Base-by-base conservation (phyloP, 495 filamentous ascomycete species). In the Paragyromitra xinjiangensis region DNA sequence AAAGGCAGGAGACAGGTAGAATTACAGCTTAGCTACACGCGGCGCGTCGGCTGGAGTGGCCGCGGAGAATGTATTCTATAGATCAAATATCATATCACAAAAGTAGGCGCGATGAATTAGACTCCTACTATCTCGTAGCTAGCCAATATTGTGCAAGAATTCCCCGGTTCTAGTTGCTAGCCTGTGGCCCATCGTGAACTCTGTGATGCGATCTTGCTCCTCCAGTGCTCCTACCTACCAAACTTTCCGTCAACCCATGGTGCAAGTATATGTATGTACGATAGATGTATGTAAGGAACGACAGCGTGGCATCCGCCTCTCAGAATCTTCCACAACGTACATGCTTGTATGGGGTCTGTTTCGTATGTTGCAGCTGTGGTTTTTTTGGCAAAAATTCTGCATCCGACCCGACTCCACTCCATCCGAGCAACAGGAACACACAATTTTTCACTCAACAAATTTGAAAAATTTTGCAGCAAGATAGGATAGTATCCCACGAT, bases 1-100 rank as follows among this genome's bases (percentile, higher is more conserved):
- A 40, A 19, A 50, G 66, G 56, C 19, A 45, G 24, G 12, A 39
- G 64, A 19, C 40, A 45, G 26, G 62, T 3, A 62, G 62, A 53
- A 59, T 58, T 19, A 24, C 50, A 59, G 26, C 51, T 50, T 8
- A 44, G 58, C 59, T 77, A 40, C 69, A 73, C 59, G 29, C 69
- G 40, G 53, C 61, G 61, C 59, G 69, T 73, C 74, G 69, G 74
- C 61, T 77, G 62, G 61, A 73, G 66, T 58, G 50, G 7, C 61
- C 24, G 39, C 40, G 16, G 84, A 84, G 85, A 85, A 84, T 83
- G 82, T 83, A 83, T 82, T 84, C 85, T 86, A 84, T 58, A 44
- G 39, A 59, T 12, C 22, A 86, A 50, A 66, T 69, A 61, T 40
- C 51, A 69, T 61, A 53, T 61, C 39, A 51, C 64, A 73, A 68